These are phyloP conservation scores for Paramecium sexaurelia DNA, from an alignment of 73 alveolate genomes.

Conservation along the genomic window DNA sequence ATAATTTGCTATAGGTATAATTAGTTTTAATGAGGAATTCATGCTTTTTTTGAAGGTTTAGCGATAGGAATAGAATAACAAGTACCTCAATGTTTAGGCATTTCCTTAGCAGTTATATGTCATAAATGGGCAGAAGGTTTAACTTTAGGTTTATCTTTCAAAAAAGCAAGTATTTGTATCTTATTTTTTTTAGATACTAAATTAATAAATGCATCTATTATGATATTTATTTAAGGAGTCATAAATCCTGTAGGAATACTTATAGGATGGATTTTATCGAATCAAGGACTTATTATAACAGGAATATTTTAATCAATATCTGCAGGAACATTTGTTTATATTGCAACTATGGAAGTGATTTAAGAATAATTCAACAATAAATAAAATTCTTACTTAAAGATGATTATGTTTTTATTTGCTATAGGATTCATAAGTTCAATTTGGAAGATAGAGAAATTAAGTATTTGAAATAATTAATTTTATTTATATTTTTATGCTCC, in stretches of 20 bases:
- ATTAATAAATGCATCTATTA: constrained; percentile 47
- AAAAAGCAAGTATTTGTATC: constrained; percentile 19
- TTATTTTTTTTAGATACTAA: background rate
- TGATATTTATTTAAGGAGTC: constrained; percentile 72
- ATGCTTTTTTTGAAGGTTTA: constrained; percentile 94
- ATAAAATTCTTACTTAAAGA: background rate
- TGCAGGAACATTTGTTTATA: constrained; percentile 92
- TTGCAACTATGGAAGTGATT: constrained; percentile 90
- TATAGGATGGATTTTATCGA: constrained; percentile 82
- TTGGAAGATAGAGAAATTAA: constrained; percentile 61
- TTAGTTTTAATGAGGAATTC: constrained; percentile 71
- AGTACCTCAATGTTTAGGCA: constrained; percentile 73
- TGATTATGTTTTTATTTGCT: constrained; percentile 37
- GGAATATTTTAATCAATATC: constrained; percentile 83
- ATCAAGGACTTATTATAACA: constrained; percentile 77
- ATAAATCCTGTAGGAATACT: constrained; percentile 86
- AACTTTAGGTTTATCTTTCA: constrained; percentile 83
- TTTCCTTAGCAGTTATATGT: constrained; percentile 82
- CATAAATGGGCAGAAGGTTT: constrained; percentile 91
- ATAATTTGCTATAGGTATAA: constrained; percentile 77
- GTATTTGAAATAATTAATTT: background rate
- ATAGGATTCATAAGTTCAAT: constrained; percentile 54
- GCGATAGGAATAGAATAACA: constrained; percentile 93
- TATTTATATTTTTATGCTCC: background rate
- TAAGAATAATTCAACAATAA: constrained; percentile 79